Percentiles rank a stretch among this genome's conserved stretches.
These are phyloP conservation scores for Pigoraptor vietnamica DNA, from an alignment of 78 protist genomes.

Conservation along the genomic window DNA sequence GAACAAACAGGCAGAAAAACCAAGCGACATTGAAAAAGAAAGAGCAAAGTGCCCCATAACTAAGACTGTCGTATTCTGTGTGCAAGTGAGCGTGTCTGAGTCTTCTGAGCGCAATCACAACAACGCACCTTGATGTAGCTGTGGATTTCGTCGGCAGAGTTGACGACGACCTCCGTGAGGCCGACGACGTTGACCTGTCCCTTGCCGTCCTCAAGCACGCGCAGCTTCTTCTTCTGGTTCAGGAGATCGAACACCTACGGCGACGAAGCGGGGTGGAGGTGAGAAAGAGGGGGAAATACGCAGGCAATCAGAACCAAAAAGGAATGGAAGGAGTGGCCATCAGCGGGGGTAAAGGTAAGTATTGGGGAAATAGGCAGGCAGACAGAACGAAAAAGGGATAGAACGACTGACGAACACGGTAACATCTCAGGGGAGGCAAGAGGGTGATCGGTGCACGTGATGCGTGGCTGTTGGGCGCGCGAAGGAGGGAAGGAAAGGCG, in stretches of 20 bases:
- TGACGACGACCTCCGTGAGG: constrained; percentile 56
- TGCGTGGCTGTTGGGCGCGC: too few species aligned
- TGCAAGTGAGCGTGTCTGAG: too few species aligned
- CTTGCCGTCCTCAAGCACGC: constrained; percentile 74
- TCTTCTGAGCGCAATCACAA: background rate
- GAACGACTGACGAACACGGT: too few species aligned
- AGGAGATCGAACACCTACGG: constrained; percentile 73
- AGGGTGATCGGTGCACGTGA: too few species aligned
- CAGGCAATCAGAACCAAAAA: background rate
- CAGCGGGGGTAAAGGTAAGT: too few species aligned
- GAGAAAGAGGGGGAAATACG: background rate
- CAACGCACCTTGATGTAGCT: constrained; percentile 25
- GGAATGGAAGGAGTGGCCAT: background rate
- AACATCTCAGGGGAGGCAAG: too few species aligned
- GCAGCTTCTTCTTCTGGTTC: constrained; percentile 55
- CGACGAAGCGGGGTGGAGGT: background rate
- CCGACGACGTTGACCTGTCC: constrained; percentile 77
- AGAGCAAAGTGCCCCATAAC: too few species aligned
- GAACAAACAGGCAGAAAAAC: too few species aligned
- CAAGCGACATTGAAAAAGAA: too few species aligned
- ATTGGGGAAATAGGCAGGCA: too few species aligned
- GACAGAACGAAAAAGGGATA: background rate
- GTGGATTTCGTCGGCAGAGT: constrained; percentile 46
- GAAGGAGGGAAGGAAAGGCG: background rate
- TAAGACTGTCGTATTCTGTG: too few species aligned